Evolutionary conservation across 2,329 filamentous ascomycete species (phyloP).

Genomic region (Parafenestella ontariensis): DNA sequence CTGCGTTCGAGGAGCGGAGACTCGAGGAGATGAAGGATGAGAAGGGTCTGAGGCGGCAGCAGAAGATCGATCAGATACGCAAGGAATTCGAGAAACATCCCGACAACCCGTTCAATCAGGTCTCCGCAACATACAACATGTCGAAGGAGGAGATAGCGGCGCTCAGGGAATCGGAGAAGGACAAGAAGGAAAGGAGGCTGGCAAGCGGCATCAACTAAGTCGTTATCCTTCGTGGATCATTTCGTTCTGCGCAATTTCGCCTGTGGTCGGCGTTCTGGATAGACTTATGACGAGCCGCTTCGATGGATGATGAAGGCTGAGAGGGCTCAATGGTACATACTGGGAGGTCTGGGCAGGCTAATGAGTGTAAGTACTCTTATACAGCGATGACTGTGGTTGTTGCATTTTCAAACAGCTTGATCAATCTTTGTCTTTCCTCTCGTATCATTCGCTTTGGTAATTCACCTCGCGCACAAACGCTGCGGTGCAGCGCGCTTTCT

Average conservation of each 20-base stretch:
- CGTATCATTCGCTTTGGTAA: not conserved
- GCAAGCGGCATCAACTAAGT: constrained; percentile 31
- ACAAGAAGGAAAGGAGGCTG: constrained; percentile 77
- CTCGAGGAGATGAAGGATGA: constrained; percentile 86
- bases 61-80: constrained; percentile 81
- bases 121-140: constrained; percentile 76
- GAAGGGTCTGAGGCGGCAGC: constrained; percentile 79
- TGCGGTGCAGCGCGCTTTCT: not conserved
- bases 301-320: not conserved
- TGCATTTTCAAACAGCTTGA: not conserved
- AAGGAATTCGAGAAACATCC: constrained; percentile 96
- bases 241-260: not conserved
- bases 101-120: constrained; percentile 95
- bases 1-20: constrained; percentile 80
- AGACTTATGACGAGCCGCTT: constrained; percentile 10
- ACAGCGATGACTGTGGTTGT: not conserved
- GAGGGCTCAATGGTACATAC: not conserved
- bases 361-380: not conserved
- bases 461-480: too few species aligned
- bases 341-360: not conserved
- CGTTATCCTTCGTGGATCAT: not conserved
- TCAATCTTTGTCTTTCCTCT: not conserved
- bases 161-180: constrained; percentile 70
- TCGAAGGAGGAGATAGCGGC: constrained; percentile 76
- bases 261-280: constrained; percentile 21